A percentile compares a stretch with the other conserved stretches of the same genome.
Conservation (phyloP, 108 stramenopile species). For the Hondaea fermentalgiana region DNA sequence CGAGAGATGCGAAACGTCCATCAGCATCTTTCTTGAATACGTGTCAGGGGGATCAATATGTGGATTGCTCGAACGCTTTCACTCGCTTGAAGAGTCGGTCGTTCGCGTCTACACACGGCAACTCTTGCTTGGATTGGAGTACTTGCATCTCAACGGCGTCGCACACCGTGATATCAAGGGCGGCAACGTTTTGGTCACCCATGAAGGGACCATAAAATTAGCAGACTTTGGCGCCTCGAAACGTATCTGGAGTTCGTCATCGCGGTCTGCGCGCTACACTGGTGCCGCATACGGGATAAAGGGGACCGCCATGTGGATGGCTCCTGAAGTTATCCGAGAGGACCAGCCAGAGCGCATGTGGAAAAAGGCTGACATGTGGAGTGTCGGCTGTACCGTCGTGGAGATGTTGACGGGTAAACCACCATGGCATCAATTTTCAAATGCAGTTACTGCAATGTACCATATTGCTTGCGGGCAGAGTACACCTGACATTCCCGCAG, state of each 20-base stretch:
- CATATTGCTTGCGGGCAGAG: constrained; percentile 32
- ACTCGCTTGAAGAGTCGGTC: constrained; percentile 22
- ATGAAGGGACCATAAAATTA: constrained; percentile 48
- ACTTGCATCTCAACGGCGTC: constrained; percentile 52
- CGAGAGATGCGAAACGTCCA: constrained; percentile 2
- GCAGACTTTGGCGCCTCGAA: constrained; percentile 56
- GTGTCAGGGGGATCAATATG: constrained; percentile 36
- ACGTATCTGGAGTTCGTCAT: constrained; percentile 12
- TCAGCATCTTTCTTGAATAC: constrained; percentile 46
- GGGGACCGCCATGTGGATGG: constrained; percentile 63
- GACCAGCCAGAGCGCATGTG: constrained; percentile 26
- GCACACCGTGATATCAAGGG: constrained; percentile 61
- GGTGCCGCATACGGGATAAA: constrained; percentile 34
- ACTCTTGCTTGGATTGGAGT: constrained; percentile 50
- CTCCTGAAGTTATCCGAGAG: constrained; percentile 51
- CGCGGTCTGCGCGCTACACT: not conserved
- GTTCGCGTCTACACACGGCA: constrained; percentile 39
- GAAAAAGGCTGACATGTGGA: constrained; percentile 57
- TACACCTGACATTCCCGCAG: not conserved
- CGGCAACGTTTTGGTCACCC: constrained; percentile 45
- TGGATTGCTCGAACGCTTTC: constrained; percentile 29
- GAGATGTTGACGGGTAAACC: constrained; percentile 56
- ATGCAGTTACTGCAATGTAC: constrained; percentile 47
- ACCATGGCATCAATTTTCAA: constrained; percentile 41
- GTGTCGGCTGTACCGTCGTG: constrained; percentile 57